Base-by-base conservation (phyloP, 2,329 filamentous ascomycete genomes). In the Aspergillus fumigatiaffinis region DNA sequence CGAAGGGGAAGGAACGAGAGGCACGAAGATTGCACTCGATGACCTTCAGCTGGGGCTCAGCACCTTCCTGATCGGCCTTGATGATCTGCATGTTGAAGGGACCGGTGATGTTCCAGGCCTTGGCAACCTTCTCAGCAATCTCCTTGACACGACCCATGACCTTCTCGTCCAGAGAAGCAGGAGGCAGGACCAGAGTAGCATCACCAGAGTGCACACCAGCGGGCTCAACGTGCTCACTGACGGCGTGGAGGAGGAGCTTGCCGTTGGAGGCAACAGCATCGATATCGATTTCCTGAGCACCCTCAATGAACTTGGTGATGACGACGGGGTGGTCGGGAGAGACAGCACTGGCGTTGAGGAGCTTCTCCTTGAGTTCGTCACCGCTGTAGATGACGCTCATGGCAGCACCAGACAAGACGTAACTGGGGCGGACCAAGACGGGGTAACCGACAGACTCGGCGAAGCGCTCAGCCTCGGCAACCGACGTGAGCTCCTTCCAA, bases 11-110 rank as follows among this genome's bases (percentile, higher is more conserved):
- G 1, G 93, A 97, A 62, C 93, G 92, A 59, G 93, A 97, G 56
- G 93, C 94, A 75, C 93, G 93, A 61, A 97, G 87, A 77, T 97
- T 97, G 82, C 93, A 97, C 79, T 97, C 93, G 62, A 97, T 97
- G 70, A 97, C 93, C 83, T 97, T 97, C 64, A 97, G 85, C 28
- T 84, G 82, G 35, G 90, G 85, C 70, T 88, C 84, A 55, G 87
- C 88, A 57, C 89, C 89, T 58, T 90, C 87, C 32, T 89, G 81
- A 12, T 90, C 83, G 38, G 90, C 91, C 81, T 96, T 96, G 84
- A 99, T 97, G 77, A 99, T 96, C 74, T 99, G 94, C 93, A 99
- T 97, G 84, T 99, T 99, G 86, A 97, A 99, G 58, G 94, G 94
- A 55, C 94, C 94, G 21, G 92, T 97, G 75, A 97, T 97, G 71